Conservation (phyloP, 176 grass and related monocot species). For the Musa troglodytarum region DNA sequence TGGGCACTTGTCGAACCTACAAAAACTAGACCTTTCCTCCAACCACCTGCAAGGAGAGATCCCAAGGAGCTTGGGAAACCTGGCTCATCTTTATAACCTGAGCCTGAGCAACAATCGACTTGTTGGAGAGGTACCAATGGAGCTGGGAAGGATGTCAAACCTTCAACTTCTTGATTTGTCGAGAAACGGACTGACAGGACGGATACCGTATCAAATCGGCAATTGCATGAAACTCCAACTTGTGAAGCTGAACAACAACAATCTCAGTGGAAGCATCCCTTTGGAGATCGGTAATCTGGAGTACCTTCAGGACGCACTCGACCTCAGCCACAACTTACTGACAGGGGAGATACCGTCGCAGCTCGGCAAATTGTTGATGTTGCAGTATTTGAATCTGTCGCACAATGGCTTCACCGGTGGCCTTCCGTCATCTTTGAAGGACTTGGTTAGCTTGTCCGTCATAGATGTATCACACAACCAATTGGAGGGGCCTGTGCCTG, state of each 20-base stretch:
- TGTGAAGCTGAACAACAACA: slow-evolving; percentile 4
- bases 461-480: no score
- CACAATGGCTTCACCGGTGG: no score
- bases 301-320: no score
- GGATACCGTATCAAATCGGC: neutral
- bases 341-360: no score
- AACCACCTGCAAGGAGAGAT: neutral
- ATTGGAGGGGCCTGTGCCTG: no score
- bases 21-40: neutral
- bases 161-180: slow-evolving; percentile 13
- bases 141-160: neutral
- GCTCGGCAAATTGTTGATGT: no score
- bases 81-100: neutral
- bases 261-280: slow-evolving; percentile 11
- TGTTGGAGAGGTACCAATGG: neutral
- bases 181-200: slow-evolving; percentile 10
- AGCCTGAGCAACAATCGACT: neutral
- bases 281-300: neutral
- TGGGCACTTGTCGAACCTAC: neutral
- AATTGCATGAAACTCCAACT: neutral
- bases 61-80: neutral
- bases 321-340: no score
- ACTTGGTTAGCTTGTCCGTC: no score
- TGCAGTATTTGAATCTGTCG: no score
- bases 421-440: no score